Percentiles rank a stretch among this genome's conserved stretches.
Evolutionary conservation across 371 early-diverging fungal genomes (phyloP).

Genomic region (Basidiobolus meristosporus): DNA sequence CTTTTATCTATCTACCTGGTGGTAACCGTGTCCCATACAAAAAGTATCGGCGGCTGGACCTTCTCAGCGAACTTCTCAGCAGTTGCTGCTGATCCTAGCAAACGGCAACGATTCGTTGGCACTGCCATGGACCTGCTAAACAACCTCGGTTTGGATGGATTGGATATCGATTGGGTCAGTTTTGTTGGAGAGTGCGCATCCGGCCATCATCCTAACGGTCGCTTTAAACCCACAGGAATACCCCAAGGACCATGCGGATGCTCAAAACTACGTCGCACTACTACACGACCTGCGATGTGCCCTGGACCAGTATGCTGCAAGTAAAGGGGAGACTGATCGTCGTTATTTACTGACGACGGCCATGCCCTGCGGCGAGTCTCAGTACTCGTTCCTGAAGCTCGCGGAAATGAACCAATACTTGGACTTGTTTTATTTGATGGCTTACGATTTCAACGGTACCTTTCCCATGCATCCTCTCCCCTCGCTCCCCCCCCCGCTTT

Average conservation of each 20-base stretch:
- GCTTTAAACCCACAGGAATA: constrained; percentile 73
- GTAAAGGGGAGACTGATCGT: constrained; percentile 14
- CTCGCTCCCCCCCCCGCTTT: no score
- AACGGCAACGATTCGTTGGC: constrained; percentile 34
- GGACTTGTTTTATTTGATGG: constrained; percentile 59
- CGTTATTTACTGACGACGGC: constrained; percentile 40
- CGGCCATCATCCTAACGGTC: constrained; percentile 4
- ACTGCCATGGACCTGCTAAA: constrained; percentile 31
- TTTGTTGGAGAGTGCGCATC: background rate
- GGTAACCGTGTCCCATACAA: no score
- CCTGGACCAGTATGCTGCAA: constrained; percentile 23
- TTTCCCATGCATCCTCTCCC: no score
- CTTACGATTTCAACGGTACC: constrained; percentile 52
- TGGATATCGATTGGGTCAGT: constrained; percentile 19
- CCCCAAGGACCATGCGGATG: constrained; percentile 53
- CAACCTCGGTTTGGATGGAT: constrained; percentile 31
- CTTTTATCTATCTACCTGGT: no score
- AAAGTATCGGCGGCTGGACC: constrained; percentile 83
- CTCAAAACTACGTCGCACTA: constrained; percentile 46
- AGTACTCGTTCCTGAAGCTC: constrained; percentile 32
- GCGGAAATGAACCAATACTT: constrained; percentile 35
- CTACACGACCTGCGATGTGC: constrained; percentile 40
- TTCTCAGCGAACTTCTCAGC: constrained; percentile 66
- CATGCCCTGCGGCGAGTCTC: constrained; percentile 40
- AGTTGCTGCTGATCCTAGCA: constrained; percentile 30